Evolutionary conservation across 2,329 filamentous ascomycete genomes (phyloP).

Genomic region (Chrysoporthe deuterocubensis): DNA sequence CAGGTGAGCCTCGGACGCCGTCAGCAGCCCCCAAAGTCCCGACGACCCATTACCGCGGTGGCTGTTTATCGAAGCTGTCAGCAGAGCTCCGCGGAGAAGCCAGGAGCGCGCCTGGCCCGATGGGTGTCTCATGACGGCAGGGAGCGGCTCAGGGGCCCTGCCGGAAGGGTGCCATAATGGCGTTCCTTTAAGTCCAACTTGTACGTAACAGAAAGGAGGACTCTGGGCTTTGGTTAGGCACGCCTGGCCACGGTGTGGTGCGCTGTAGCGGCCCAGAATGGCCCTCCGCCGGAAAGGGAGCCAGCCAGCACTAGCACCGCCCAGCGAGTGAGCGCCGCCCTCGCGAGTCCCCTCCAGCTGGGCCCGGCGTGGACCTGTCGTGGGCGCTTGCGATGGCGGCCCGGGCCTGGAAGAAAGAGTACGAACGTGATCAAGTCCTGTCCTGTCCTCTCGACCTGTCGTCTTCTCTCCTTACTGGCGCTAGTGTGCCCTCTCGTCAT

Average conservation of each 20-base stretch:
- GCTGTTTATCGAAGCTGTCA: slow-evolving; percentile 2
- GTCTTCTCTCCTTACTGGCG: no score
- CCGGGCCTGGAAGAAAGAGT: neutral
- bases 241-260: neutral
- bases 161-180: slow-evolving; percentile 8
- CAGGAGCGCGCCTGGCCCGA: neutral
- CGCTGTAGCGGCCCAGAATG: slow-evolving; percentile 1
- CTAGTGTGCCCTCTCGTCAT: neutral
- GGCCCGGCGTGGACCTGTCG: neutral
- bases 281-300: slow-evolving; percentile 1
- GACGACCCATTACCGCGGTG: neutral
- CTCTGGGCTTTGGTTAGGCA: slow-evolving; percentile 2
- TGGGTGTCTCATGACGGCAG: slow-evolving; percentile 26
- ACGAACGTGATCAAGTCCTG: neutral
- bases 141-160: slow-evolving; percentile 2
- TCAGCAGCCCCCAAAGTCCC: neutral
- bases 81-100: slow-evolving; percentile 24
- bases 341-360: neutral
- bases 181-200: slow-evolving; percentile 12
- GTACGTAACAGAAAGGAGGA: slow-evolving; percentile 27
- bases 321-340: neutral
- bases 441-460: neutral
- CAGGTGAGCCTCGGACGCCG: neutral
- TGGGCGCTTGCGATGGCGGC: neutral
- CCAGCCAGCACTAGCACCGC: neutral